Percentiles rank a stretch among this genome's conserved stretches.
Evolutionary conservation across 2,329 filamentous ascomycete species (phyloP).

Genomic region (Curvularia lunata): DNA sequence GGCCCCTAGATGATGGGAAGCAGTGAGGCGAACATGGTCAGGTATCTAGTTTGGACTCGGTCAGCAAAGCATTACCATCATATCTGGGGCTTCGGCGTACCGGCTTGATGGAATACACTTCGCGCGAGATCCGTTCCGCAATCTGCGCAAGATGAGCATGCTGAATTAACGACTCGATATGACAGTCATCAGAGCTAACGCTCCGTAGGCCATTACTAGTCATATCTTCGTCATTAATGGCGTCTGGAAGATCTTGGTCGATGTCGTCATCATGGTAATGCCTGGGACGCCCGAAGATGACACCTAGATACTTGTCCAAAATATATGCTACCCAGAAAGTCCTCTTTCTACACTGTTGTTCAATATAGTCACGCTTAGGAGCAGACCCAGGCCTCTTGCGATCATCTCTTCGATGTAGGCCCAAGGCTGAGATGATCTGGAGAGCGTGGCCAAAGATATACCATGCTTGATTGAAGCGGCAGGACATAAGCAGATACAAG

Average conservation of each 20-base stretch:
- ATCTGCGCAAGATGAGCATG: slow-evolving; percentile 52
- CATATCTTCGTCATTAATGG: slow-evolving; percentile 65
- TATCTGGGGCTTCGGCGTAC: slow-evolving; percentile 19
- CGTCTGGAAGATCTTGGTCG: slow-evolving; percentile 64
- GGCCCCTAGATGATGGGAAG: slow-evolving; percentile 49
- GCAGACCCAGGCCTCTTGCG: slow-evolving; percentile 31
- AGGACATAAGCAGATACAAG: slow-evolving; percentile 63
- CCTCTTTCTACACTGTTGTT: slow-evolving; percentile 60
- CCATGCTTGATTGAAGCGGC: slow-evolving; percentile 65
- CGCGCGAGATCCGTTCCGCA: slow-evolving; percentile 38
- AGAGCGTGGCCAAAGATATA: slow-evolving; percentile 63
- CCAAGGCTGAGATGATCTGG: slow-evolving; percentile 57
- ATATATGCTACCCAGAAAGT: slow-evolving; percentile 69
- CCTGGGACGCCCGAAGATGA: slow-evolving; percentile 6
- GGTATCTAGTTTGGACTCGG: slow-evolving; percentile 14
- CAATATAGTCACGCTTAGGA: slow-evolving; percentile 51
- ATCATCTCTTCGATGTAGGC: slow-evolving; percentile 49
- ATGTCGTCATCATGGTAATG: slow-evolving; percentile 64
- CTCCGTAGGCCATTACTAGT: slow-evolving; percentile 49
- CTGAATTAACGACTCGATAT: slow-evolving; percentile 58
- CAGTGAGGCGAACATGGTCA: slow-evolving; percentile 45
- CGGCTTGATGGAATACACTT: slow-evolving; percentile 42
- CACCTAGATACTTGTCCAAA: slow-evolving; percentile 64
- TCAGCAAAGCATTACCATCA: not conserved
- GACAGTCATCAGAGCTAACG: slow-evolving; percentile 52